Conservation (phyloP, 179 eudicot genomes). For the Drosera spatulata region DNA sequence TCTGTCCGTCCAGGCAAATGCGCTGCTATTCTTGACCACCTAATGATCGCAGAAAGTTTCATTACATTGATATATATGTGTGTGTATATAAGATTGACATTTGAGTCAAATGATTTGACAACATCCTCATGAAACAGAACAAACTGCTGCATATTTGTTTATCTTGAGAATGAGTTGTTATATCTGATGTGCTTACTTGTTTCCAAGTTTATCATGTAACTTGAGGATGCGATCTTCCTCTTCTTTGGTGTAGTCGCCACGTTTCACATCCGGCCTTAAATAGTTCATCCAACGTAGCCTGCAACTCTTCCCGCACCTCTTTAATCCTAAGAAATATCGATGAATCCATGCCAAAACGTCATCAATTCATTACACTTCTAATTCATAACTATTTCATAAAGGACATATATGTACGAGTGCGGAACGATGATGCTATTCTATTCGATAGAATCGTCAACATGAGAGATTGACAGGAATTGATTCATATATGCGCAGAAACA, state of each 20-base stretch:
- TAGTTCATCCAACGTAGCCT: conserved; percentile 60
- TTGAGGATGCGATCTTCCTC: conserved; percentile 42
- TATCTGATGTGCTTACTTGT: conserved; percentile 14
- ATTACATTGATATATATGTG: background rate
- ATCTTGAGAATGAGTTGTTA: too few species aligned
- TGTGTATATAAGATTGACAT: too few species aligned
- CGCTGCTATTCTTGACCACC: conserved; percentile 1
- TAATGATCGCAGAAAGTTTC: background rate
- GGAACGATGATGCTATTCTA: too few species aligned
- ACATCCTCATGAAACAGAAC: too few species aligned
- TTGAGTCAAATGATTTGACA: too few species aligned
- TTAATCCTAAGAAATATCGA: conserved; percentile 43
- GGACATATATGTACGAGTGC: too few species aligned
- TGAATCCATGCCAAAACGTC: conserved; percentile 16
- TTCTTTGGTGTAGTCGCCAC: conserved; percentile 34
- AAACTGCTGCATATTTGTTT: too few species aligned
- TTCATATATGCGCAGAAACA: background rate
- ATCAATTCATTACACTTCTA: background rate
- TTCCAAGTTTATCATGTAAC: conserved; percentile 33
- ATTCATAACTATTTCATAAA: too few species aligned
- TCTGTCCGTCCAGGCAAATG: background rate
- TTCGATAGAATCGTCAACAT: too few species aligned
- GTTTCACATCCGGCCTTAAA: conserved; percentile 39
- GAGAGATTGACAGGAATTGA: too few species aligned
- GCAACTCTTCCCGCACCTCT: conserved; percentile 8